These are phyloP conservation scores for Erythrobasidium hasegawianum DNA, from an alignment of 1,284 basidiomycete species.

Conservation along the genomic window DNA sequence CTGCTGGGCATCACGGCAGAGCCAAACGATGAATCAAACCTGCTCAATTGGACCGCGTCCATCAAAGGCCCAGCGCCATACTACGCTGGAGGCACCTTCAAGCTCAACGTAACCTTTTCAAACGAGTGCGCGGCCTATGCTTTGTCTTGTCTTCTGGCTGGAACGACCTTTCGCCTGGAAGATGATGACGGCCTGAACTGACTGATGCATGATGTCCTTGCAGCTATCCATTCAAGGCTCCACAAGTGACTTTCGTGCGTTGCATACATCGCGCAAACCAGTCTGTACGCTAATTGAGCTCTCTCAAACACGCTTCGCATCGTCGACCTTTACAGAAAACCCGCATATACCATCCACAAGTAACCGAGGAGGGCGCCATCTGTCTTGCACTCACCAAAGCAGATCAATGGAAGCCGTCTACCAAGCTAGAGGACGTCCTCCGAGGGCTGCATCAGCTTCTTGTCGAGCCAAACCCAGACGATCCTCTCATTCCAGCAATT, in stretches of 20 bases:
- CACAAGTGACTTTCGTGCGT: conserved; percentile 58
- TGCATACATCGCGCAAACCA: neutral
- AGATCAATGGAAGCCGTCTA: conserved; percentile 39
- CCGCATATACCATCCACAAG: conserved; percentile 87
- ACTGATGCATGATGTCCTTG: neutral
- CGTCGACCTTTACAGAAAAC: conserved; percentile 52
- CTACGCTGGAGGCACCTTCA: conserved; percentile 64
- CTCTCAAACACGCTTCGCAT: neutral
- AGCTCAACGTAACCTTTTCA: conserved; percentile 67
- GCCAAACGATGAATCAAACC: conserved; percentile 30
- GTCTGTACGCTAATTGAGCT: conserved; percentile 39
- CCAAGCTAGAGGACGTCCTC: conserved; percentile 37
- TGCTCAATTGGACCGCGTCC: conserved; percentile 20
- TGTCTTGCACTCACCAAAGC: conserved; percentile 64
- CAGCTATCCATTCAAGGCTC: conserved; percentile 87
- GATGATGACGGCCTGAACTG: too few relatives aligned
- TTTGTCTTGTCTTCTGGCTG: too few relatives aligned
- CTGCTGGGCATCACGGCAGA: conserved; percentile 23
- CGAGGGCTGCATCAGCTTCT: conserved; percentile 44
- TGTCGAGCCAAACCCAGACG: conserved; percentile 44
- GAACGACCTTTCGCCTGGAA: too few relatives aligned
- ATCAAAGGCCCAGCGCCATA: conserved; percentile 32
- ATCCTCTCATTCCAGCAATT: conserved; percentile 45
- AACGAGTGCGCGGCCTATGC: conserved; percentile 40
- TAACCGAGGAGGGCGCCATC: conserved; percentile 73